phyloP scores from a whole-genome alignment of 2,329 filamentous ascomycete genomes.

The Cercospora janseana region DNA sequence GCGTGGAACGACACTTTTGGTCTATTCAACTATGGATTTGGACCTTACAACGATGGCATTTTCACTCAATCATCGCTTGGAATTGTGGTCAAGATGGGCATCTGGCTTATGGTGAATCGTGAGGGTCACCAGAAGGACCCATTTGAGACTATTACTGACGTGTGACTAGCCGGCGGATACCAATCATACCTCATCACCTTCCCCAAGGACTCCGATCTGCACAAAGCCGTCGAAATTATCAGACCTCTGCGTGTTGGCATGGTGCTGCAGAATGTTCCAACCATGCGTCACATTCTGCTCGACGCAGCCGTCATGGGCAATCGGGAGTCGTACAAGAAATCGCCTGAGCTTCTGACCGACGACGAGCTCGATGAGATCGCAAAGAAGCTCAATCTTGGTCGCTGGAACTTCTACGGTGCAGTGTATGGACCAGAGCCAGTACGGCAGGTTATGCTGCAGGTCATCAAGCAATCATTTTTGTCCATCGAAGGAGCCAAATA shows the following conservation, averaged over 20 bases:
- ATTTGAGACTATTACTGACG: slow-evolving; percentile 33
- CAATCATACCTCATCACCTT: slow-evolving; percentile 49
- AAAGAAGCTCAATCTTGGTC: slow-evolving; percentile 43
- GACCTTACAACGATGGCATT: slow-evolving; percentile 40
- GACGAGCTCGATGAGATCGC: slow-evolving; percentile 45
- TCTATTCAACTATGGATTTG: slow-evolving; percentile 40
- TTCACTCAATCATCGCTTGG: slow-evolving; percentile 41
- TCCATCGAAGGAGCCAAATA: slow-evolving; percentile 46
- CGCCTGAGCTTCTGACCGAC: slow-evolving; percentile 40
- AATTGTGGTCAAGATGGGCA: slow-evolving; percentile 51
- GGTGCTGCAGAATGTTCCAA: slow-evolving; percentile 51
- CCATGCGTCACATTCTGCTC: slow-evolving; percentile 47
- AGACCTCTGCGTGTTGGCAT: slow-evolving; percentile 44
- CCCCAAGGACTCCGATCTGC: slow-evolving; percentile 50
- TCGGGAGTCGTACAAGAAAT: slow-evolving; percentile 36
- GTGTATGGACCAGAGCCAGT: slow-evolving; percentile 38
- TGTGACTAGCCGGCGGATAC: slow-evolving; percentile 6
- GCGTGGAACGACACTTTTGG: slow-evolving; percentile 28
- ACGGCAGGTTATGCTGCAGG: slow-evolving; percentile 36
- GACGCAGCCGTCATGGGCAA: slow-evolving; percentile 47
- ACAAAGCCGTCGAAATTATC: slow-evolving; percentile 51
- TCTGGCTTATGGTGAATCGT: slow-evolving; percentile 54
- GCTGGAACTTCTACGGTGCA: slow-evolving; percentile 55
- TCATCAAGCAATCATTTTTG: slow-evolving; percentile 47
- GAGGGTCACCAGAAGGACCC: slow-evolving; percentile 29